Conservation (phyloP, 768 basidiomycete genomes). For the Boletales sp. region DNA sequence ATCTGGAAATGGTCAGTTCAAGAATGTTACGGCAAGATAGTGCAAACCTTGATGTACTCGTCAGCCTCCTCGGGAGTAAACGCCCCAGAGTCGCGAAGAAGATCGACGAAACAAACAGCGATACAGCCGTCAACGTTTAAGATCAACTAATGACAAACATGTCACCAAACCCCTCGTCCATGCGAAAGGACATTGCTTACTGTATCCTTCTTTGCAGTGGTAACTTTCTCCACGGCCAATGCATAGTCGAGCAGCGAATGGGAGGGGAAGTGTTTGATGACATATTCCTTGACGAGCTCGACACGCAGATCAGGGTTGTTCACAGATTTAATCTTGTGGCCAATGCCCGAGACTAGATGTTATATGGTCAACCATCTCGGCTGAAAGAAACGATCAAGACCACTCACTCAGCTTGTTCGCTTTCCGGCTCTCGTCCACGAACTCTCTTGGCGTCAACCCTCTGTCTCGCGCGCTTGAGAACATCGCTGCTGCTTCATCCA, state of each 20-base stretch:
- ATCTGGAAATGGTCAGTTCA: slow-evolving; percentile 40
- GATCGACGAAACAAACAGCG: slow-evolving; percentile 94
- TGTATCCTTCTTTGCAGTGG: slow-evolving; percentile 96
- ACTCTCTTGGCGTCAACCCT: slow-evolving; percentile 95
- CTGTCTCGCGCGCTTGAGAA: slow-evolving; percentile 90
- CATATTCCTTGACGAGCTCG: slow-evolving; percentile 94
- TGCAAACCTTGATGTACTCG: slow-evolving; percentile 82
- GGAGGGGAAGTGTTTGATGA: slow-evolving; percentile 92
- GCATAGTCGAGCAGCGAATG: slow-evolving; percentile 93
- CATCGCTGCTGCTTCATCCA: slow-evolving; percentile 96
- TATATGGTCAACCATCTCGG: slow-evolving; percentile 4
- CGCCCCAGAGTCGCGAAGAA: slow-evolving; percentile 87
- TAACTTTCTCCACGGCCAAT: slow-evolving; percentile 95
- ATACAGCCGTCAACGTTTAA: slow-evolving; percentile 96
- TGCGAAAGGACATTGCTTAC: slow-evolving; percentile 30
- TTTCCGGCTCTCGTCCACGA: slow-evolving; percentile 91
- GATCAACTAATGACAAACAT: slow-evolving; percentile 55
- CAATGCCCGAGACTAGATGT: slow-evolving; percentile 84
- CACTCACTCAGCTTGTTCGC: slow-evolving; percentile 87
- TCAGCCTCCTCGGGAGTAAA: slow-evolving; percentile 95
- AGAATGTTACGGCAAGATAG: background rate
- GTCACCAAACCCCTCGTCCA: slow-evolving; percentile 3
- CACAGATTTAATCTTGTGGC: slow-evolving; percentile 99
- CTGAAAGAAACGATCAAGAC: background rate
- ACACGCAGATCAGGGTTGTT: slow-evolving; percentile 94